These are phyloP conservation scores for Mycosarcoma mackinlayi DNA, from an alignment of 1,284 basidiomycete genomes.

Conservation along the genomic window DNA sequence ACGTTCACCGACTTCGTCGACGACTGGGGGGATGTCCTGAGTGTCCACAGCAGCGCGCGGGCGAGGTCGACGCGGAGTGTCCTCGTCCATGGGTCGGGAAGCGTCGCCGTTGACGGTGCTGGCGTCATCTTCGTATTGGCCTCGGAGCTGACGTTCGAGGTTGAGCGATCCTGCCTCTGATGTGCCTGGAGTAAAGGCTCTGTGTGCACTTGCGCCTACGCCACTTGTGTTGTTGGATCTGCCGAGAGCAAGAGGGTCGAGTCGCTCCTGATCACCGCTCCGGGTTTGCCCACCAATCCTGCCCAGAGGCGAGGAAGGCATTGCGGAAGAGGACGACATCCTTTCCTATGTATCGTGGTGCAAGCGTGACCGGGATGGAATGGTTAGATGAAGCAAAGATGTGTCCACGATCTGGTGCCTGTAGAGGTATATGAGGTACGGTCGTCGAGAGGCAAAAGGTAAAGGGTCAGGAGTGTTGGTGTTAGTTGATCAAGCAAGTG, in stretches of 20 bases:
- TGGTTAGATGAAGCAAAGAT: background rate
- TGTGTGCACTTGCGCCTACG: slow-evolving; percentile 26
- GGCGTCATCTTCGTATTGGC: slow-evolving; percentile 40
- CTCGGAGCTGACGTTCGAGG: slow-evolving; percentile 39
- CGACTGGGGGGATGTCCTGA: slow-evolving; percentile 80
- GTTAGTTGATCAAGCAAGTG: background rate
- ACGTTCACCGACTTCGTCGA: slow-evolving; percentile 90
- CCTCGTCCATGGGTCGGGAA: slow-evolving; percentile 41
- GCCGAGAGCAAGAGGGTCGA: slow-evolving; percentile 47
- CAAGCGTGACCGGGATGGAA: too few relatives aligned
- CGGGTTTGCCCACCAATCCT: slow-evolving; percentile 36
- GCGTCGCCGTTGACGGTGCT: slow-evolving; percentile 37
- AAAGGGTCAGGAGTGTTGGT: background rate
- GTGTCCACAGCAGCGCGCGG: slow-evolving; percentile 53
- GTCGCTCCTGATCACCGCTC: slow-evolving; percentile 29
- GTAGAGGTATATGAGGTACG: background rate
- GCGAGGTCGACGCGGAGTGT: slow-evolving; percentile 43
- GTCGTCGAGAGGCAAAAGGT: background rate
- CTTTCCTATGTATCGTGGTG: slow-evolving; percentile 11
- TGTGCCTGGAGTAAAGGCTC: slow-evolving; percentile 39
- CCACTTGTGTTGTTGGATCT: slow-evolving; percentile 31
- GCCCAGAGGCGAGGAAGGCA: slow-evolving; percentile 53
- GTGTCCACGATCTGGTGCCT: too few relatives aligned
- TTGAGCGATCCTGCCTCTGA: slow-evolving; percentile 45
- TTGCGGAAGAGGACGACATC: slow-evolving; percentile 52